These are phyloP conservation scores for Cryphonectria nitschkei DNA, from an alignment of 2,329 filamentous ascomycete species.

Conservation along the genomic window DNA sequence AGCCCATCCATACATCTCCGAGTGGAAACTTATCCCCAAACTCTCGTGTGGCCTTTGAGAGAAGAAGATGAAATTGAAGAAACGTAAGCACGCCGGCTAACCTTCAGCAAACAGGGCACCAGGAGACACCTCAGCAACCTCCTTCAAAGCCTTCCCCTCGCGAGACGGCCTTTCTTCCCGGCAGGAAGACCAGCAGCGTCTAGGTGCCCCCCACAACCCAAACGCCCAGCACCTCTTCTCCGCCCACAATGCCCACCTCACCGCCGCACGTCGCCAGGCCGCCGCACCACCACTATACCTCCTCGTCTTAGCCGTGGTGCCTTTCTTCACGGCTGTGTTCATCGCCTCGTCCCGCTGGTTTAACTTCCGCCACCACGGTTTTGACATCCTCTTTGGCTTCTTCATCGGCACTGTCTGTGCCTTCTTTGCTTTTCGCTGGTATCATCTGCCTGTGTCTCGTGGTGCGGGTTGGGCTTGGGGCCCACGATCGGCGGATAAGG, in stretches of 20 bases:
- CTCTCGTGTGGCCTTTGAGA: neutral
- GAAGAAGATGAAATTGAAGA: neutral
- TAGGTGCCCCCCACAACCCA: slow-evolving; percentile 37
- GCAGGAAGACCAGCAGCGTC: slow-evolving; percentile 34
- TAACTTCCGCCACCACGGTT: slow-evolving; percentile 88
- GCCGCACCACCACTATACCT: slow-evolving; percentile 85
- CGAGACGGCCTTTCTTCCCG: slow-evolving; percentile 48
- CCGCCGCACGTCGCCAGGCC: slow-evolving; percentile 68
- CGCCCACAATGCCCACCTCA: slow-evolving; percentile 44
- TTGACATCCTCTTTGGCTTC: slow-evolving; percentile 87
- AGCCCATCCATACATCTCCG: neutral
- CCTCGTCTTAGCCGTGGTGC: slow-evolving; percentile 69
- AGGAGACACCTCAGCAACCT: slow-evolving; percentile 46
- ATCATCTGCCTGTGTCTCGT: slow-evolving; percentile 78
- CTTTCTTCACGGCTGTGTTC: slow-evolving; percentile 76
- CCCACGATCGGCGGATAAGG: slow-evolving; percentile 70
- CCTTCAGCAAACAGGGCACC: slow-evolving; percentile 37
- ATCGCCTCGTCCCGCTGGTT: slow-evolving; percentile 86
- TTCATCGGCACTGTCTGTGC: slow-evolving; percentile 73
- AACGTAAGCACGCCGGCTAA: neutral
- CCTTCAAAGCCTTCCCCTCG: slow-evolving; percentile 74
- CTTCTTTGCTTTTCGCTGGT: slow-evolving; percentile 80
- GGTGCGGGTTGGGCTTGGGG: slow-evolving; percentile 92
- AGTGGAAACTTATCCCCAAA: neutral
- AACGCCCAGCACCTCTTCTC: slow-evolving; percentile 38